Percentiles rank a stretch among this genome's conserved stretches.
phyloP scores from a whole-genome alignment of 2,329 filamentous ascomycete species.

The Orbilia quercus region DNA sequence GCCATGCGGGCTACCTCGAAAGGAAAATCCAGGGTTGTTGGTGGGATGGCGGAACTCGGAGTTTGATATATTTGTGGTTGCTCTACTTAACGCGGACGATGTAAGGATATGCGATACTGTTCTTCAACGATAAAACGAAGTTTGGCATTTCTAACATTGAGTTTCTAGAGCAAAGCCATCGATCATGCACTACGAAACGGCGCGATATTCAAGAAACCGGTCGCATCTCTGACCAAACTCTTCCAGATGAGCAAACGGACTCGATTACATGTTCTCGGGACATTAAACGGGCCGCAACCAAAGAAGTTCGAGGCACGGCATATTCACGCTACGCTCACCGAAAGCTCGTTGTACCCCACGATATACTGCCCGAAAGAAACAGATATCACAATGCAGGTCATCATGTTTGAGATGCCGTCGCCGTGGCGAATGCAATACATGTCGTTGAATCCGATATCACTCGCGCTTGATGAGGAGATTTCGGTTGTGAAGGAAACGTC shows the following conservation, averaged over 20 bases:
- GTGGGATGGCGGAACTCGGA: slow-evolving; percentile 96
- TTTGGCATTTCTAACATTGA: slow-evolving; percentile 54
- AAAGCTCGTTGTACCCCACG: slow-evolving; percentile 70
- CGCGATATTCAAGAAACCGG: slow-evolving; percentile 75
- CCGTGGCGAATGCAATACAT: slow-evolving; percentile 96
- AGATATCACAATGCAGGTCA: slow-evolving; percentile 81
- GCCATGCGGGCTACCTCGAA: slow-evolving; percentile 84
- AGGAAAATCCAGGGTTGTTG: slow-evolving; percentile 81
- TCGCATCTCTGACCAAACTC: slow-evolving; percentile 82
- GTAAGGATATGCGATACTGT: slow-evolving; percentile 67
- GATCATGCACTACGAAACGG: slow-evolving; percentile 87
- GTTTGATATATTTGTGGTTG: slow-evolving; percentile 88
- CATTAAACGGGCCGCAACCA: slow-evolving; percentile 74
- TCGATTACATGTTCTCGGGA: slow-evolving; percentile 85
- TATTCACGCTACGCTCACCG: slow-evolving; percentile 72
- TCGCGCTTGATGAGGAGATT: slow-evolving; percentile 81
- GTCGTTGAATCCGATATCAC: slow-evolving; percentile 85
- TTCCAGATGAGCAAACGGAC: slow-evolving; percentile 85
- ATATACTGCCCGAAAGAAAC: slow-evolving; percentile 76
- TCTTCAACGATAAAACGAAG: not conserved
- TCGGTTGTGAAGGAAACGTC: slow-evolving; percentile 61
- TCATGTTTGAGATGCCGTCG: slow-evolving; percentile 86
- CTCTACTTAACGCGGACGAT: slow-evolving; percentile 89
- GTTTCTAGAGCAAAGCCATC: slow-evolving; percentile 71
- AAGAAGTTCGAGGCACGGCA: slow-evolving; percentile 74